Percentiles rank a stretch among this genome's conserved stretches.
These are phyloP conservation scores for Spiromastix sp. DNA, from an alignment of 2,329 filamentous ascomycete genomes.

Conservation along the genomic window DNA sequence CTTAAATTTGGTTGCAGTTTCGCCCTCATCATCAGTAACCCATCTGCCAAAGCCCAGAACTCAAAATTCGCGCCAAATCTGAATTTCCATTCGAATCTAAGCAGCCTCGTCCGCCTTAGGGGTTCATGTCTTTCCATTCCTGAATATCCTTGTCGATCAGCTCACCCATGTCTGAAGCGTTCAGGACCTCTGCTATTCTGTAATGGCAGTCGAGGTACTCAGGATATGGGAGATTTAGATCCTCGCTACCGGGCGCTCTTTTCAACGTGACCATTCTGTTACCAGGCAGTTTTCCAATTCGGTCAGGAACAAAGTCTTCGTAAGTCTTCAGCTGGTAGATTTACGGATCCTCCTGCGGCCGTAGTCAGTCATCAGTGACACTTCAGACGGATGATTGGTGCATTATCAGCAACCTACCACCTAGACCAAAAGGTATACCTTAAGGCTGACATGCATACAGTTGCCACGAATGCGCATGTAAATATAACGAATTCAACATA, in stretches of 20 bases:
- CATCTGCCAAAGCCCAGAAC: not conserved
- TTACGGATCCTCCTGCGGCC: not conserved
- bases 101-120: not conserved
- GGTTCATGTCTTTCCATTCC: constrained; percentile 2
- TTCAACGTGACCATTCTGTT: not conserved
- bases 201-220: constrained; percentile 1
- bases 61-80: constrained; percentile 1
- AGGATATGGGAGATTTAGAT: not conserved
- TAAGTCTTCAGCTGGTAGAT: constrained; percentile 1
- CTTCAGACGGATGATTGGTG: no score
- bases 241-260: not conserved
- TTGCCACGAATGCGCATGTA: not conserved
- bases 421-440: no score
- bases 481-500: not conserved
- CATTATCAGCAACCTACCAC: no score
- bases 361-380: constrained; percentile 1
- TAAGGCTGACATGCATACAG: no score
- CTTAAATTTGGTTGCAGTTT: no score
- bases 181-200: constrained; percentile 1
- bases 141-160: not conserved
- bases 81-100: constrained; percentile 1
- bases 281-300: not conserved
- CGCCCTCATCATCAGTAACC: not conserved
- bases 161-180: constrained; percentile 2
- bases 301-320: not conserved